Conservation (phyloP, 1,139 yeast genomes). For the Magnusiomyces fungicola region DNA sequence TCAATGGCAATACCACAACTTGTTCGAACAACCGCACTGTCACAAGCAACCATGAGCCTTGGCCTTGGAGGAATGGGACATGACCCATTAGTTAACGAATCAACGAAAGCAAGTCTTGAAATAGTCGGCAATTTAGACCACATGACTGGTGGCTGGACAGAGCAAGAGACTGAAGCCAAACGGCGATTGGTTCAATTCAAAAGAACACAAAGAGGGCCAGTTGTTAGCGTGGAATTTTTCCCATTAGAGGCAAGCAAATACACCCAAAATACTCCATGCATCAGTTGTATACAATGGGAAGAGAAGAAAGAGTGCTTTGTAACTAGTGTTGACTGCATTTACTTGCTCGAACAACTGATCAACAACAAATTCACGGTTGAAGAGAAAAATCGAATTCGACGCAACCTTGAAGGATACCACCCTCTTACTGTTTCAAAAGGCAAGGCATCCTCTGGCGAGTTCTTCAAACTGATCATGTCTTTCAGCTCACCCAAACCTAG, state of each 20-base stretch:
- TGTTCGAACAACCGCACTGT: constrained; percentile 27
- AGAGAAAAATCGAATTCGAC: constrained; percentile 63
- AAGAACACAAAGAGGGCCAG: constrained; percentile 33
- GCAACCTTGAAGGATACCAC: constrained; percentile 59
- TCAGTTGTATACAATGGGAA: constrained; percentile 59
- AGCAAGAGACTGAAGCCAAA: constrained; percentile 28
- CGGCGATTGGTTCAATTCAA: constrained; percentile 33
- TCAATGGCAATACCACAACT: constrained; percentile 21
- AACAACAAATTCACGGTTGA: constrained; percentile 53
- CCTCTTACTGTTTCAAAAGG: constrained; percentile 55
- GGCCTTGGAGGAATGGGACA: constrained; percentile 19
- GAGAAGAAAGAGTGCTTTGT: constrained; percentile 46
- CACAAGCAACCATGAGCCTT: constrained; percentile 26
- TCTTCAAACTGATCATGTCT: constrained; percentile 55
- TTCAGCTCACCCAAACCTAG: constrained; percentile 63
- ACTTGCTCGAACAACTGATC: constrained; percentile 50
- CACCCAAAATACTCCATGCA: constrained; percentile 29
- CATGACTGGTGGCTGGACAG: constrained; percentile 31
- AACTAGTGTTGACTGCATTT: constrained; percentile 60
- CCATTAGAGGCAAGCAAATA: constrained; percentile 31
- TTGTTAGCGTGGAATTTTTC: constrained; percentile 29
- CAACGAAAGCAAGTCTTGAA: constrained; percentile 27
- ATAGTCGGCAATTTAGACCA: constrained; percentile 32
- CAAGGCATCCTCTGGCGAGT: constrained; percentile 39
- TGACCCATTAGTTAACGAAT: constrained; percentile 17